Base-by-base conservation (phyloP, 176 grass and related monocot species). In the Musa itinerans region DNA sequence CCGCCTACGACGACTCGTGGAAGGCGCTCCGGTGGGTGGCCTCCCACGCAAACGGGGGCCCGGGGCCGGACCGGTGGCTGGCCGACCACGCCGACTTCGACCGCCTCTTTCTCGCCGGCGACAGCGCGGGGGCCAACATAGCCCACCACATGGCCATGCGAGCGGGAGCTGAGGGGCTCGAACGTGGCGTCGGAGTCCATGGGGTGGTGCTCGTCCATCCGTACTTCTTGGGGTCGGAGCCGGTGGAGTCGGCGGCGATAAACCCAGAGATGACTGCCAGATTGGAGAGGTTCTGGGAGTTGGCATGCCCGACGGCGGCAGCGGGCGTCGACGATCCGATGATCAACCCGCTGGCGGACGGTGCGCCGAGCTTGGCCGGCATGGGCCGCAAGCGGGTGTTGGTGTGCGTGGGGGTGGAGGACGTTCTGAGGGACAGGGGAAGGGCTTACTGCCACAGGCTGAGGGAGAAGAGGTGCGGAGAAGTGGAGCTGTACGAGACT, bases 61-160 rank as follows among this genome's bases (percentile, higher is more conserved):
- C 22, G 86, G 79, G 0, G 2, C 21, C 34, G 12, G 90, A 89
- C n/a, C 52, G 77, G 68, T 98, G 88, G 88, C 79, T 98, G 51
- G 9, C 53, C 59, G 77, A 72, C 1, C 78, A 82, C 64, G 94
- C 81, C 23, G 90, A 98, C 83, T 82, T 98, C 53, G 71, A 59
- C 17, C 79, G 75, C 54, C 53, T 93, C 50, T 87, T 84, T 64
- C 56, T 93, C 53, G 88, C 90, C 21, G 94, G 94, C 1, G 88
- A 91, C 69, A 98, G 94, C 69, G 82, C 94, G 0, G 90, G 88
- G 9, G 90, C 77, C 24, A 98, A 91, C 84, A 89, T 93, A 11
- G 82, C 86, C 3, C 90, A 93, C 79, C 84, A 91, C 80, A 56
- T 78, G 56, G 86, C 78, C 1, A 87, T 93, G 90, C 83, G 90